Evolutionary conservation across 148 eudicot genomes (phyloP).

Genomic region (Heliamphora exappendiculata): DNA sequence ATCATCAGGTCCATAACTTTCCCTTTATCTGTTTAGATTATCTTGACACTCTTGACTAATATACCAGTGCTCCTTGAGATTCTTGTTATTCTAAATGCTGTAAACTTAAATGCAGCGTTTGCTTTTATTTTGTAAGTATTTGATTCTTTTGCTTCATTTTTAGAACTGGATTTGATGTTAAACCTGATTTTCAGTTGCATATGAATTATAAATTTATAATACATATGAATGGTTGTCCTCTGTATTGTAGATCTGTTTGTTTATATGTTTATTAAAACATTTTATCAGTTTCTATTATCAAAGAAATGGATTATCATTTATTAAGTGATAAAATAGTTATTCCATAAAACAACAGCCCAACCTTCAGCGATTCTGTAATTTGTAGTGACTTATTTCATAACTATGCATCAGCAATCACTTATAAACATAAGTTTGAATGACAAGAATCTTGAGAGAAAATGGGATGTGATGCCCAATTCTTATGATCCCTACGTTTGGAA

Average conservation of each 20-base stretch:
- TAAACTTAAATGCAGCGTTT: background rate
- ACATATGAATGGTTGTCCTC: background rate
- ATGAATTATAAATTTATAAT: background rate
- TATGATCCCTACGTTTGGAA: too few relatives aligned
- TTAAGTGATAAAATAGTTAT: too few relatives aligned
- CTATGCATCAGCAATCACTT: too few relatives aligned
- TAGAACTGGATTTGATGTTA: background rate
- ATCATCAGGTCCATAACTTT: conserved; percentile 67
- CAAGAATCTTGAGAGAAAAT: too few relatives aligned
- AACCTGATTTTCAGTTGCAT: background rate
- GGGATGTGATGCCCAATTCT: too few relatives aligned
- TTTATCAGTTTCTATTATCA: too few relatives aligned
- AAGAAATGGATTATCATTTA: too few relatives aligned
- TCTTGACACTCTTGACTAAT: background rate
- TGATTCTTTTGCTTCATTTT: background rate
- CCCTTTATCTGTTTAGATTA: background rate
- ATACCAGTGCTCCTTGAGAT: background rate
- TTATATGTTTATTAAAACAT: too few relatives aligned
- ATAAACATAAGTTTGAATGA: too few relatives aligned
- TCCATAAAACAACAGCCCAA: too few relatives aligned
- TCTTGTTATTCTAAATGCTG: background rate
- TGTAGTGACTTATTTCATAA: too few relatives aligned
- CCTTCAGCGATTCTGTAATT: too few relatives aligned
- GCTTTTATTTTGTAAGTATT: background rate
- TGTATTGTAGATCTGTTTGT: background rate